These are phyloP conservation scores for Eustoma russellianum DNA, from an alignment of 257 asterid species.

Conservation along the genomic window DNA sequence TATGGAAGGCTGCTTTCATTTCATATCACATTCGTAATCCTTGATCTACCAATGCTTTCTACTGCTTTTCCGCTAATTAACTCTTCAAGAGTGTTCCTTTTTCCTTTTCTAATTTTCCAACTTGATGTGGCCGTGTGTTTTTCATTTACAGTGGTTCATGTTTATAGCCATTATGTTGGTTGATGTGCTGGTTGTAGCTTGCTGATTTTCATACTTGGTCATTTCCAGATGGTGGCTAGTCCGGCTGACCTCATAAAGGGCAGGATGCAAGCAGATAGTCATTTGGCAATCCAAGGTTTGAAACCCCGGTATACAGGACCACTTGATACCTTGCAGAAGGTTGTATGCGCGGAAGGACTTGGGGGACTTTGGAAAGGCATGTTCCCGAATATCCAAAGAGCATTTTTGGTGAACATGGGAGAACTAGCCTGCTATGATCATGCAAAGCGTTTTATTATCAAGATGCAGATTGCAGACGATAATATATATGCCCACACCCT, in stretches of 20 bases:
- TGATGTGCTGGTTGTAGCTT: neutral
- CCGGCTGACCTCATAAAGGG: constrained; percentile 91
- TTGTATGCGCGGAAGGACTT: constrained; percentile 46
- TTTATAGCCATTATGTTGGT: no score
- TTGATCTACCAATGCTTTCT: no score
- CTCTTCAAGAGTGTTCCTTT: no score
- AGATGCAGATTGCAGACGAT: constrained; percentile 46
- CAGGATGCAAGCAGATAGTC: constrained; percentile 84
- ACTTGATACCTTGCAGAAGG: constrained; percentile 61
- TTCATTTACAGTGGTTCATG: no score
- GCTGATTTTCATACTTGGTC: constrained; percentile 1
- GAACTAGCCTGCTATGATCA: constrained; percentile 85
- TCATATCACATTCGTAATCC: no score
- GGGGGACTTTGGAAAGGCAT: constrained; percentile 82
- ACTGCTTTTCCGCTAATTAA: no score
- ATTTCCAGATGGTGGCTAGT: constrained; percentile 67
- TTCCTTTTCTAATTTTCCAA: no score
- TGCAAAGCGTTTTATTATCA: constrained; percentile 52
- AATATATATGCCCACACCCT: constrained; percentile 71
- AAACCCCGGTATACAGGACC: constrained; percentile 50
- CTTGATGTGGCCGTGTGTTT: no score
- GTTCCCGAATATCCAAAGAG: constrained; percentile 69
- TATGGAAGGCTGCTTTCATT: no score
- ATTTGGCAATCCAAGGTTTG: constrained; percentile 35
- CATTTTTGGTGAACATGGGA: constrained; percentile 86